Base-by-base conservation (phyloP, 2,329 filamentous ascomycete species). In the Epichloe scottii region DNA sequence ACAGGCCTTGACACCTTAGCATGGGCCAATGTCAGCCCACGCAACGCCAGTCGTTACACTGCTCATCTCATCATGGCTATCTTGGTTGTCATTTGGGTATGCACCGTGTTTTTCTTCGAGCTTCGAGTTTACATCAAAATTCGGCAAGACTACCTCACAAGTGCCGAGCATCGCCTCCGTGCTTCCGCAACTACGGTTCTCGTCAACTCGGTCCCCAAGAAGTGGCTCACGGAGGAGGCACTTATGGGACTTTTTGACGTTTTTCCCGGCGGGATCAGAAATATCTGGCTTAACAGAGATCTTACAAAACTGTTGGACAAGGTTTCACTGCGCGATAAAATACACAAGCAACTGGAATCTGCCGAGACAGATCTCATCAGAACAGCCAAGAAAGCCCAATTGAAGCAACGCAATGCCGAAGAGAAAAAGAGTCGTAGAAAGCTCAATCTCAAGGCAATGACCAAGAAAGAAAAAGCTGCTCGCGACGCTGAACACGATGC, bases 231-330 rank as follows among this genome's bases (percentile, higher is more conserved):
- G 2, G 79, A 88, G 46, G 83, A 95, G 43, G 87, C 88, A 0
- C 75, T 98, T 4, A 78, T 82, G 52, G 85, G 85, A 0, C 74
- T 98, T 0, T 98, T 94, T 61, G 93, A 98, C 64, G 90, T 97
- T 1, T 97, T 96, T 59, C 93, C 93, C 0, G 93, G 93, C 19
- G 93, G 93, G 33, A 85, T 98, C 62, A 81, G 88, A 53, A 97
- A 97, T 58, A 87, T 98, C 45, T 98, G 91, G 90, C 83, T 98
- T 59, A 98, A 96, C 53, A 81, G 91, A 54, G 87, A 98, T 62
- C 84, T 89, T 57, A 87, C 90, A 42, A 77, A 84, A 8, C 76
- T 98, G 11, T 77, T 87, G 45, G 85, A 90, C 54, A 97, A 97
- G 64, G 85, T 97, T 44, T 78, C 87, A 46, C 71, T 81, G 56